Evolutionary conservation across 75 land plant species (phyloP).

Genomic region (Sequoia sempervirens): DNA sequence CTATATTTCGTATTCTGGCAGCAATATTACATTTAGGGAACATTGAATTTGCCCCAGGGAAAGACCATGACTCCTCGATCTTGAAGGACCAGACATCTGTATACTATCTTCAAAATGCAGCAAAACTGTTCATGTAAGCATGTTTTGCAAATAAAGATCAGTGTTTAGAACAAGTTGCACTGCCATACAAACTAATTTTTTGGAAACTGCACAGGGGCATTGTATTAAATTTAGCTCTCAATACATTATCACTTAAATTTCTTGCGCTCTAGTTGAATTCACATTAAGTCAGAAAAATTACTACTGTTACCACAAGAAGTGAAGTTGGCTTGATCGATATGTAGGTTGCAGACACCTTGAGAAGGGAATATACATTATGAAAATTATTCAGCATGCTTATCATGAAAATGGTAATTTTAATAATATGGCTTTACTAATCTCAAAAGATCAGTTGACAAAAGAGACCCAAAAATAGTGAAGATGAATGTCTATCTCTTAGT

Average conservation of each 20-base stretch:
- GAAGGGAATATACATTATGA: not conserved
- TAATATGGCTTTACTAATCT: not conserved
- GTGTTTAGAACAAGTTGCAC: not conserved
- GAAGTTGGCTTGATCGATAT: not conserved
- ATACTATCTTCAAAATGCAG: constrained; percentile 63
- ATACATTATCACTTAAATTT: not conserved
- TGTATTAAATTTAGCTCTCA: not conserved
- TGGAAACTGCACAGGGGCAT: not conserved
- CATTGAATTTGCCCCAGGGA: constrained; percentile 77
- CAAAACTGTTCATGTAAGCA: constrained; percentile 64
- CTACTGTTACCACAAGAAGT: not conserved
- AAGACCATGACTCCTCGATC: constrained; percentile 79
- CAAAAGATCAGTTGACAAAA: not conserved
- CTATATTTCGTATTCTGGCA: constrained; percentile 81
- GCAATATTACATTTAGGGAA: constrained; percentile 85
- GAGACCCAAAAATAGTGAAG: not conserved
- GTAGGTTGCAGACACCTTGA: not conserved
- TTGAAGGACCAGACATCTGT: constrained; percentile 60
- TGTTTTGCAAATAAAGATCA: not conserved
- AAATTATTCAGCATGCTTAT: not conserved
- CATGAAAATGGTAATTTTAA: not conserved
- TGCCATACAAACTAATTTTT: not conserved
- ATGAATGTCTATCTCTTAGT: not conserved
- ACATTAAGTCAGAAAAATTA: not conserved
- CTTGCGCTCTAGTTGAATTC: not conserved